Evolutionary conservation across 2,329 filamentous ascomycete species (phyloP).

Genomic region (Aureobasidium melanogenum): DNA sequence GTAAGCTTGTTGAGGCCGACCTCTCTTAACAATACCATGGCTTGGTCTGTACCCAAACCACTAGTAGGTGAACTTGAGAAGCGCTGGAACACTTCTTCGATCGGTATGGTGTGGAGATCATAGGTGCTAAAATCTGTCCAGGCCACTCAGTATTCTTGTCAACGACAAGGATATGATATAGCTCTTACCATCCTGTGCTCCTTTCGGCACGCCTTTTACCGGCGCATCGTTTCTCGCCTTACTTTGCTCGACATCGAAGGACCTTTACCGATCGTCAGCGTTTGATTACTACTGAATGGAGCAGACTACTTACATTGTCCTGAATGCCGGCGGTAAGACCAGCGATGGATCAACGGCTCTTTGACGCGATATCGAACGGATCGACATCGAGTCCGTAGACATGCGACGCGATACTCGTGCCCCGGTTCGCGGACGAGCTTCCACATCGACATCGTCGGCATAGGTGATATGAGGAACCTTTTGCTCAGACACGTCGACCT

Average conservation of each 20-base stretch:
- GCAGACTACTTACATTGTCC: slow-evolving; percentile 26
- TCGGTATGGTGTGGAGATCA: slow-evolving; percentile 57
- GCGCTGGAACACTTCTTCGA: slow-evolving; percentile 50
- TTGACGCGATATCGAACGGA: slow-evolving; percentile 28
- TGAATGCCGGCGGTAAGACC: slow-evolving; percentile 35
- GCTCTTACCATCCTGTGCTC: slow-evolving; percentile 23
- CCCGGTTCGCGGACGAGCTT: slow-evolving; percentile 20
- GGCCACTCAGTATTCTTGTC: neutral
- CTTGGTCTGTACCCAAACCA: slow-evolving; percentile 54
- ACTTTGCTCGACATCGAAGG: slow-evolving; percentile 34
- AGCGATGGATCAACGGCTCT: slow-evolving; percentile 34
- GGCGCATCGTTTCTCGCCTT: slow-evolving; percentile 20
- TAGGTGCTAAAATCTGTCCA: slow-evolving; percentile 35
- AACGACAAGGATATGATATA: neutral
- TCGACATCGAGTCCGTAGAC: slow-evolving; percentile 27
- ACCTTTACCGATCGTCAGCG: slow-evolving; percentile 19
- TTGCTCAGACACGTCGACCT: neutral
- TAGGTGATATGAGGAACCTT: slow-evolving; percentile 20
- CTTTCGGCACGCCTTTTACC: slow-evolving; percentile 17
- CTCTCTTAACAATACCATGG: slow-evolving; percentile 45
- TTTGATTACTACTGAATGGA: neutral
- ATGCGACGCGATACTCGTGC: slow-evolving; percentile 18
- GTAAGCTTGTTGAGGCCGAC: slow-evolving; percentile 61
- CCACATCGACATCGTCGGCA: slow-evolving; percentile 30
- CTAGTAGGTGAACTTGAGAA: slow-evolving; percentile 47